Evolutionary conservation across 441 rosid species (phyloP), one percentile per base, ranked within the genome.

Genomic region (Cnidoscolus chayamansa): DNA sequence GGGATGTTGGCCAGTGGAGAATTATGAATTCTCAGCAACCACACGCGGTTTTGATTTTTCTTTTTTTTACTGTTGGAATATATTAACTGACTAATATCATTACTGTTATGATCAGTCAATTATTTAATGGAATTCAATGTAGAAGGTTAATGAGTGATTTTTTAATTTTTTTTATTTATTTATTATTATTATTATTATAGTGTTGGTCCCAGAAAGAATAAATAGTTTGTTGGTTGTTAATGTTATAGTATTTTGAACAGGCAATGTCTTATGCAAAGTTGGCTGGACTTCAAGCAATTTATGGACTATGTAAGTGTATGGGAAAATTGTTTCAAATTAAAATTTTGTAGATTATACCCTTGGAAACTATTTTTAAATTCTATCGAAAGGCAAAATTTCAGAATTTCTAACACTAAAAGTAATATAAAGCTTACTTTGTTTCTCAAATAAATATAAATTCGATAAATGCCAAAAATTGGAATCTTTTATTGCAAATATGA

Each of bases 181-280:
- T 43, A 7, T 55, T 57, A 56, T 60, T 67, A 40, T 6, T 40
- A 40, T 40, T 40, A 4, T 7, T 40, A 35, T 2, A 2, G 2
- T 35, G 2, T 35, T 35, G 2, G 2, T 4, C 37, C 45, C 45
- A 40, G 7, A 12, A 48, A 9, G 51, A 48, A 1, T 9, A 48
- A 13, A 58, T 30, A 25, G 43, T 63, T 56, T 43, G 17, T 61
- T 68, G 16, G 30, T 59, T 73, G 51, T 64, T 61, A 40, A 5
- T 40, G 45, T 40, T 75, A 31, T 67, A 81, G 63, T 76, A 62
- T 77, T 25, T 66, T 86, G 83, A 78, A 71, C 92, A 94, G 98
- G 92, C 91, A 64, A 92, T 94, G 97, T 94, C 97, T 50, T 94
- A 94, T 83, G 97, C 97, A 74, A 94, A 86, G 73, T 86, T 94